Base-by-base conservation (phyloP, 192 early-diverging fungal genomes). In the Entomortierella lignicola region DNA sequence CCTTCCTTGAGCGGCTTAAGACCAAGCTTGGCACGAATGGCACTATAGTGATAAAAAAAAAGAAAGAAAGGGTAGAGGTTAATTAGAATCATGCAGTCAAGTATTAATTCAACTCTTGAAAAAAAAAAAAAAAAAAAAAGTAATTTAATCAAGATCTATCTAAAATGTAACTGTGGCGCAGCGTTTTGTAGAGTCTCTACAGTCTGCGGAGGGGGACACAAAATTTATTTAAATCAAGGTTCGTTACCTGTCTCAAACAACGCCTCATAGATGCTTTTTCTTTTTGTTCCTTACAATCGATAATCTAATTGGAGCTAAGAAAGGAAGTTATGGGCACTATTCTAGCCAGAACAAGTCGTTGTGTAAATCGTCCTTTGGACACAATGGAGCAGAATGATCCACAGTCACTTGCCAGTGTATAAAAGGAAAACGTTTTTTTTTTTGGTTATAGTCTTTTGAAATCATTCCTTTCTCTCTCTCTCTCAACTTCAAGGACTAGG, bases 21-120 rank as follows among this genome's bases (percentile, higher is more conserved):
- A 41, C 89, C 89, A 8, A 88, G 62, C 65, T 83, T 85, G 18
- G 64, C 71, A 69, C 89, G 85, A 55, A 89, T 58, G 42, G 81
- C 81, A 79, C 88, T 89, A 80, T 26, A 39, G 32, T 31, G 62
- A 8, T 32, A 59, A 50, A 26, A 30, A 37, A 55, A 21, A 54
- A 59, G 18, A 18, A 50, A 20, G 44, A 47, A 3, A 66, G 34
- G 48, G 43, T 11, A 5, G 10, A 27, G 11, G 8, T 7, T 43
- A 8, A 47, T 27, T 12, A 25, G 59, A 44, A 26, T 32, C 27
- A 29, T 25, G 47, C n/a, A n/a, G n/a, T n/a, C n/a, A n/a, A n/a
- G n/a, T n/a, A 37, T 37, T 37, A 32, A n/a, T 26, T 62, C n/a
- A n/a, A n/a, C n/a, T n/a, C n/a, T 57, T 0, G 15, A 21, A 23